These are phyloP conservation scores for Zygoascus tannicola DNA, from an alignment of 805 yeast genomes.

Conservation along the genomic window DNA sequence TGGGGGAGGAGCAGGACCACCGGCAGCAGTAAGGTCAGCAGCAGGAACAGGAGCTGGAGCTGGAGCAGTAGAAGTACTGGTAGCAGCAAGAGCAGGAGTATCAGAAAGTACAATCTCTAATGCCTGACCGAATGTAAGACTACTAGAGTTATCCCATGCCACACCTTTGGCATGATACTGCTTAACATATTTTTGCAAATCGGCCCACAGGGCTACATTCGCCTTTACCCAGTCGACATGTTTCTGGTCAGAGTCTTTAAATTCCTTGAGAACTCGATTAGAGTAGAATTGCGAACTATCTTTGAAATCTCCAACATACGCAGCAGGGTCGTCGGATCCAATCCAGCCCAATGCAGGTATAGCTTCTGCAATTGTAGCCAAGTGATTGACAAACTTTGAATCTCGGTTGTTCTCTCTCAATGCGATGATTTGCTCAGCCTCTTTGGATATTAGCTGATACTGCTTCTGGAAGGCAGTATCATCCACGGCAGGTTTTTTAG, in stretches of 20 bases:
- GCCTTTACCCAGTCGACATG: slow-evolving; percentile 77
- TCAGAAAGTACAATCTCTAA: slow-evolving; percentile 28
- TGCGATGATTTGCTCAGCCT: slow-evolving; percentile 47
- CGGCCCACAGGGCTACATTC: slow-evolving; percentile 56
- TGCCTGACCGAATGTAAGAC: slow-evolving; percentile 43
- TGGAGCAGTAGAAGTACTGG: slow-evolving; percentile 31
- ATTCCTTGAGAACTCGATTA: slow-evolving; percentile 79
- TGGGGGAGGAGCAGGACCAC: slow-evolving; percentile 47
- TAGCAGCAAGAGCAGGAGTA: slow-evolving; percentile 27
- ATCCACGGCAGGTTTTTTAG: slow-evolving; percentile 55
- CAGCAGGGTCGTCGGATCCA: slow-evolving; percentile 58
- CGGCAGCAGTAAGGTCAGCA: too few species aligned
- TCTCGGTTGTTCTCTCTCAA: slow-evolving; percentile 69
- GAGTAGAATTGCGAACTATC: slow-evolving; percentile 94
- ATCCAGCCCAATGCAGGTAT: slow-evolving; percentile 90
- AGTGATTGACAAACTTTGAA: slow-evolving; percentile 55
- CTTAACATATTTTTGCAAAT: slow-evolving; percentile 63
- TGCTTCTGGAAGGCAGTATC: slow-evolving; percentile 47
- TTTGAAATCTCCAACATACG: slow-evolving; percentile 69
- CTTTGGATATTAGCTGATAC: slow-evolving; percentile 59
- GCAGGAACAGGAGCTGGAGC: slow-evolving; percentile 32
- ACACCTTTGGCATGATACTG: slow-evolving; percentile 79
- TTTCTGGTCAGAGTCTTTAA: slow-evolving; percentile 56
- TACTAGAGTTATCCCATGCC: slow-evolving; percentile 56
- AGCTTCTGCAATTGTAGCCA: slow-evolving; percentile 83